phyloP scores from a whole-genome alignment of 2,329 filamentous ascomycete genomes.

The Fusarium duplospermum region DNA sequence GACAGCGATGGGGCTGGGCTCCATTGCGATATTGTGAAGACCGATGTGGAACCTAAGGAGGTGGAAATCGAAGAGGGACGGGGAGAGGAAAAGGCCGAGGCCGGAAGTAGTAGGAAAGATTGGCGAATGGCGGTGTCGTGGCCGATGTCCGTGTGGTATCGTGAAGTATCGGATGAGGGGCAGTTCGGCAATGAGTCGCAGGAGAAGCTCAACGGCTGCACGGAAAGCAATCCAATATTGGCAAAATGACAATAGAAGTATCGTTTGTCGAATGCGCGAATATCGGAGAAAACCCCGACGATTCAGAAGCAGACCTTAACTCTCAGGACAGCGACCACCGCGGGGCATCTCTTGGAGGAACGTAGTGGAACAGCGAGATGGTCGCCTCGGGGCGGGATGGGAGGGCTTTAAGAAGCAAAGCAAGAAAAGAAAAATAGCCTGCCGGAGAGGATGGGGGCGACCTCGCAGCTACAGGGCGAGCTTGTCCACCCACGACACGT shows the following conservation, averaged over 20 bases:
- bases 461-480: conserved; percentile 40
- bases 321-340: conserved; percentile 1
- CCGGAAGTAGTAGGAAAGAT: not conserved
- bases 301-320: not conserved
- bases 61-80: not conserved
- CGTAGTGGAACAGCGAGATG: not conserved
- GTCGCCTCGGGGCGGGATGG: not conserved
- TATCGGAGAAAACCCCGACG: not conserved
- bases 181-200: conserved; percentile 12
- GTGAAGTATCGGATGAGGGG: conserved; percentile 15
- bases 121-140: conserved; percentile 10
- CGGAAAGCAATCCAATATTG: not conserved
- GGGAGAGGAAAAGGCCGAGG: not conserved
- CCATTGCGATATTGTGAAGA: conserved; percentile 37
- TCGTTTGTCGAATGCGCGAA: not conserved
- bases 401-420: not conserved
- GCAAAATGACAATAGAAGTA: not conserved
- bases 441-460: conserved; percentile 1
- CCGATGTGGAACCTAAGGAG: not conserved
- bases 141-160: not conserved
- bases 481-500: conserved; percentile 17
- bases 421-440: not conserved
- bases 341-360: conserved; percentile 9
- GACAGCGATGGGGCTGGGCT: conserved; percentile 47
- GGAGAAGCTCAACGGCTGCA: not conserved